Evolutionary conservation across 1,284 basidiomycete genomes (phyloP).

Genomic region (Ganoderma boninense): DNA sequence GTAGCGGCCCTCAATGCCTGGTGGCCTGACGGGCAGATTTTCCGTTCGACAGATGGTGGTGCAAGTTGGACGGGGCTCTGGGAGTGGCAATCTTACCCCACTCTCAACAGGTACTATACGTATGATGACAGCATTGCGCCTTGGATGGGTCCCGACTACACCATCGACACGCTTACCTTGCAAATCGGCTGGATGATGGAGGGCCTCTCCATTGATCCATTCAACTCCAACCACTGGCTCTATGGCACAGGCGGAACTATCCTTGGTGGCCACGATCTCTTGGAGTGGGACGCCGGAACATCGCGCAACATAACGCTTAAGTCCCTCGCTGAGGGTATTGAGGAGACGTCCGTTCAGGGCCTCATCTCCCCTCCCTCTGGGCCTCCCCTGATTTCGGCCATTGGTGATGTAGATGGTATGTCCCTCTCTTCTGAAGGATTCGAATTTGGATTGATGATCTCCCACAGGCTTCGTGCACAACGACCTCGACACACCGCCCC

Average conservation of each 20-base stretch:
- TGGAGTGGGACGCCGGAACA: constrained; percentile 59
- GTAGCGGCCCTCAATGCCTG: constrained; percentile 68
- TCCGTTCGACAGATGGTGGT: constrained; percentile 64
- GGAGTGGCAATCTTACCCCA: constrained; percentile 58
- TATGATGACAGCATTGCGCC: constrained; percentile 64
- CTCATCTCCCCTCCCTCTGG: constrained; percentile 61
- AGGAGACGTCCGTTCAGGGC: constrained; percentile 65
- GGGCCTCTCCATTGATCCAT: constrained; percentile 66
- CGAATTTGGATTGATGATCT: neutral
- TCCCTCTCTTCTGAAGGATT: constrained; percentile 7
- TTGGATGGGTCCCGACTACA: constrained; percentile 61
- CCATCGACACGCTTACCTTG: constrained; percentile 44
- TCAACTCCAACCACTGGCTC: constrained; percentile 72
- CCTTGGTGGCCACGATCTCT: constrained; percentile 63
- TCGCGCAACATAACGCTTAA: constrained; percentile 65
- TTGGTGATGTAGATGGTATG: constrained; percentile 64
- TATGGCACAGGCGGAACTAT: constrained; percentile 71
- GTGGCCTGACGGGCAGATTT: constrained; percentile 73
- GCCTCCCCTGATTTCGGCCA: constrained; percentile 61
- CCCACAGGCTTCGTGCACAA: constrained; percentile 51
- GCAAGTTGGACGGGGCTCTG: constrained; percentile 65
- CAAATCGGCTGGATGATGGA: constrained; percentile 52
- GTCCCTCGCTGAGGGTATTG: constrained; percentile 68
- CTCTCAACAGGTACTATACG: constrained; percentile 59
- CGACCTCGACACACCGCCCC: constrained; percentile 54